A percentile compares a stretch with the other conserved stretches of the same genome.
Evolutionary conservation across 306 rosid species (phyloP).

Genomic region (Prinsepia uniflora): DNA sequence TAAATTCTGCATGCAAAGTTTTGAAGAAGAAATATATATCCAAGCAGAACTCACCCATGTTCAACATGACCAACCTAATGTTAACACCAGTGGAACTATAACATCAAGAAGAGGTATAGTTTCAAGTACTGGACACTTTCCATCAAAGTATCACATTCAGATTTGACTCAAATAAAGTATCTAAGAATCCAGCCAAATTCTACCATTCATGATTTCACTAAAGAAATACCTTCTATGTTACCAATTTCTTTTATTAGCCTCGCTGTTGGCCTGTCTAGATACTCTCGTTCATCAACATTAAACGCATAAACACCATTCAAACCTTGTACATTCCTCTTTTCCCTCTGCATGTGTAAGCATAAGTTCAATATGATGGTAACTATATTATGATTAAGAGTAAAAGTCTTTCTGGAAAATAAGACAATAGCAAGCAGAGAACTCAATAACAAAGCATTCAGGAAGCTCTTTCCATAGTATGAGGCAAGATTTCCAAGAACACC

Average conservation of each 20-base stretch:
- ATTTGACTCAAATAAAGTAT: not conserved
- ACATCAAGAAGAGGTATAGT: not conserved
- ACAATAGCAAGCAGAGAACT: not conserved
- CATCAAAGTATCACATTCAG: not conserved
- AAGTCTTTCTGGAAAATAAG: not conserved
- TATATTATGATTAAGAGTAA: not conserved
- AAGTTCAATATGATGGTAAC: not conserved
- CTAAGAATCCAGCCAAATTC: not conserved
- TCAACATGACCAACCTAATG: not conserved
- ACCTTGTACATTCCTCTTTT: slow-evolving; percentile 75
- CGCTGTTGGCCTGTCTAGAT: slow-evolving; percentile 85
- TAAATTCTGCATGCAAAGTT: not conserved
- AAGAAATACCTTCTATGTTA: slow-evolving; percentile 52
- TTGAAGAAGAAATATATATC: not conserved
- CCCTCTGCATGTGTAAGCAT: slow-evolving; percentile 50
- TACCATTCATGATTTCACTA: not conserved
- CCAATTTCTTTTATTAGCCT: slow-evolving; percentile 75
- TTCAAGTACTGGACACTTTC: not conserved
- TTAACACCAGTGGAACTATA: not conserved
- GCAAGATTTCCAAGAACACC: not conserved
- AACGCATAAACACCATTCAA: slow-evolving; percentile 65
- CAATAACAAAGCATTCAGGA: not conserved
- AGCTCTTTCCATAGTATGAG: not conserved
- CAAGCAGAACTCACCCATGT: not conserved
- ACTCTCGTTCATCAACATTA: slow-evolving; percentile 67